Conservation (phyloP, 2,329 filamentous ascomycete species). For the Exophiala xenobiotica region DNA sequence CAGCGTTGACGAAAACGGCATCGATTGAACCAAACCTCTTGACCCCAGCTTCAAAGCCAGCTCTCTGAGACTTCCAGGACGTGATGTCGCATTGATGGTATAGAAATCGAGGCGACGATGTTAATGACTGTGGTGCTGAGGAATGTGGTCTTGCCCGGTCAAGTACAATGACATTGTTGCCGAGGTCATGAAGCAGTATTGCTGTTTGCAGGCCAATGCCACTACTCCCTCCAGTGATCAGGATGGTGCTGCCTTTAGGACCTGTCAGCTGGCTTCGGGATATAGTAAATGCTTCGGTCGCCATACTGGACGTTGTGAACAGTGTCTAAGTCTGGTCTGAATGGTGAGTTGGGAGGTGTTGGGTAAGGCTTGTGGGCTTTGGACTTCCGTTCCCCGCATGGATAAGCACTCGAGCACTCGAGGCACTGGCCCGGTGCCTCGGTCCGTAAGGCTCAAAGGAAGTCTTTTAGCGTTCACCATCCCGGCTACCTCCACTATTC, state of each 20-base stretch:
- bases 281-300: constrained; percentile 29
- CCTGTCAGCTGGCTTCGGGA: constrained; percentile 34
- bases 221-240: constrained; percentile 43
- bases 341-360: no score
- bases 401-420: not conserved
- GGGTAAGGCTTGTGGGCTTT: no score
- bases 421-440: no score
- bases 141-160: constrained; percentile 34
- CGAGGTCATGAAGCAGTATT: constrained; percentile 38
- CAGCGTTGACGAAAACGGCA: constrained; percentile 51
- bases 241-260: constrained; percentile 30
- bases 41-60: constrained; percentile 44
- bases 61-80: constrained; percentile 46
- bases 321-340: not conserved
- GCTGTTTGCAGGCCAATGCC: constrained; percentile 46
- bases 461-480: no score
- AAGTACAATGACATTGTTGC: constrained; percentile 44
- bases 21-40: constrained; percentile 46
- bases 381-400: not conserved
- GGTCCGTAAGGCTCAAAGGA: no score
- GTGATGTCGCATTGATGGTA: constrained; percentile 47
- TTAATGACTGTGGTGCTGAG: constrained; percentile 34
- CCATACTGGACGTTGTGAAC: constrained; percentile 7
- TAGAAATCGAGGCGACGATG: constrained; percentile 34
- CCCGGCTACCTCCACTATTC: no score